phyloP scores from a whole-genome alignment of 495 filamentous ascomycete genomes.

The Elaphomyces granulatus region DNA sequence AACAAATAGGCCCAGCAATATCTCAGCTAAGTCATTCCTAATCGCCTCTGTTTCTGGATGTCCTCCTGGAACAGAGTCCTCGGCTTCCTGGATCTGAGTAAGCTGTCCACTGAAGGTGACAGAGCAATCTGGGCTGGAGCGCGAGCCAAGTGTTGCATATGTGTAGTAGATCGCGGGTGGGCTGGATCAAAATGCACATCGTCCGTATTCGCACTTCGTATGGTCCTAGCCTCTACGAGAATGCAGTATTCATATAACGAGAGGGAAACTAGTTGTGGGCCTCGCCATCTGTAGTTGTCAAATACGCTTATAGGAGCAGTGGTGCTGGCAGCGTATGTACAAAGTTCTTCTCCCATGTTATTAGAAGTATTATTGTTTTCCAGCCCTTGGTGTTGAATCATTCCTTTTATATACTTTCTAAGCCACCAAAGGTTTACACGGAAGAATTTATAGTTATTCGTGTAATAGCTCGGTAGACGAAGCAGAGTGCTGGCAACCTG shows the following conservation, averaged over 20 bases:
- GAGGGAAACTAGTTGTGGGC: background rate
- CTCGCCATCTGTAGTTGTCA: constrained; percentile 2
- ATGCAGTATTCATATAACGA: constrained; percentile 2
- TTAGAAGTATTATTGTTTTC: background rate
- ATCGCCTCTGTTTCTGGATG: constrained; percentile 3
- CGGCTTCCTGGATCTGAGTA: constrained; percentile 4
- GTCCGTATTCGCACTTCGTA: too few relatives aligned
- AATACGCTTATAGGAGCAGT: constrained; percentile 1
- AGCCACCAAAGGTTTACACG: constrained; percentile 6
- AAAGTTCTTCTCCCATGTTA: constrained; percentile 1
- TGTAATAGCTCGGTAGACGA: constrained; percentile 4
- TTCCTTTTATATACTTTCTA: constrained; percentile 1
- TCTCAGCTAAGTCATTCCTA: constrained; percentile 7
- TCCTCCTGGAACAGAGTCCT: constrained; percentile 6
- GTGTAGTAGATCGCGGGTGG: constrained; percentile 3
- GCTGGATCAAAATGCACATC: constrained; percentile 2
- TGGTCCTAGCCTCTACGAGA: too few relatives aligned
- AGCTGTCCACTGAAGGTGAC: constrained; percentile 3
- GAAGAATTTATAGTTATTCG: constrained; percentile 1
- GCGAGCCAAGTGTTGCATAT: constrained; percentile 5
- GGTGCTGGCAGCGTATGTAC: background rate
- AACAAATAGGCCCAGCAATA: constrained; percentile 5
- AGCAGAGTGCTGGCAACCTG: constrained; percentile 3
- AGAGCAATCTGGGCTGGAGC: constrained; percentile 1
- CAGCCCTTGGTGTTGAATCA: background rate